Evolutionary conservation across 1,139 yeast genomes (phyloP).

Genomic region (Blastobotrys persicus): DNA sequence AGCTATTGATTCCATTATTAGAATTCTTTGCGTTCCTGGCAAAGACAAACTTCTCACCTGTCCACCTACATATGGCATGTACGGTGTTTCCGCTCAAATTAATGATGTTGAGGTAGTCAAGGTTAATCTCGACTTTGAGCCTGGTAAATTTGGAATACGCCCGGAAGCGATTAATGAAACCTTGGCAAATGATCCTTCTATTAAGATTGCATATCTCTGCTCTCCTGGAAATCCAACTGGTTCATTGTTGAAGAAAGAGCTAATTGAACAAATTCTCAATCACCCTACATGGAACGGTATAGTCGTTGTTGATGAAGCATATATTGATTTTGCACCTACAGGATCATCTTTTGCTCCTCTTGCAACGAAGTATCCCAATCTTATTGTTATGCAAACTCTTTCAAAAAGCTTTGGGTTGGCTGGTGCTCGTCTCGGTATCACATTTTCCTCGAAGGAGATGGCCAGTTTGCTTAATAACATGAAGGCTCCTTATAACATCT

Average conservation of each 20-base stretch:
- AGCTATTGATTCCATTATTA: constrained; percentile 80
- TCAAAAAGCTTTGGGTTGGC: constrained; percentile 96
- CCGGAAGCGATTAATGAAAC: constrained; percentile 53
- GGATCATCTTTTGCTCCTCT: constrained; percentile 76
- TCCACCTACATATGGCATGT: constrained; percentile 99
- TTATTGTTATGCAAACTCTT: constrained; percentile 86
- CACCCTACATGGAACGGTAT: constrained; percentile 68
- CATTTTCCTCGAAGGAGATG: constrained; percentile 61
- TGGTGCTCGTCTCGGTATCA: constrained; percentile 84
- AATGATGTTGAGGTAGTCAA: constrained; percentile 78
- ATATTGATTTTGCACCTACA: constrained; percentile 73
- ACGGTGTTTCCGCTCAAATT: constrained; percentile 81
- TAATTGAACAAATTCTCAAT: constrained; percentile 52
- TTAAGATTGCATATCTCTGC: constrained; percentile 80
- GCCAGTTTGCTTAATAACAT: constrained; percentile 73
- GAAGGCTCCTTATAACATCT: constrained; percentile 95
- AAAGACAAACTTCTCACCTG: constrained; percentile 77
- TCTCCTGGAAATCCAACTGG: constrained; percentile 99
- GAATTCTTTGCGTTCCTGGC: constrained; percentile 83
- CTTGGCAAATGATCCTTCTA: constrained; percentile 53
- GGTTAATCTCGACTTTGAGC: constrained; percentile 57
- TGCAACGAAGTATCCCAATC: constrained; percentile 76
- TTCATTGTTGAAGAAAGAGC: constrained; percentile 49
- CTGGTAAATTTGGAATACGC: constrained; percentile 61
- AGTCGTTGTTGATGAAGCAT: constrained; percentile 91